A percentile compares a stretch with the other conserved stretches of the same genome.
Evolutionary conservation across 768 basidiomycete species (phyloP).

Genomic region (Pisolithus orientalis): DNA sequence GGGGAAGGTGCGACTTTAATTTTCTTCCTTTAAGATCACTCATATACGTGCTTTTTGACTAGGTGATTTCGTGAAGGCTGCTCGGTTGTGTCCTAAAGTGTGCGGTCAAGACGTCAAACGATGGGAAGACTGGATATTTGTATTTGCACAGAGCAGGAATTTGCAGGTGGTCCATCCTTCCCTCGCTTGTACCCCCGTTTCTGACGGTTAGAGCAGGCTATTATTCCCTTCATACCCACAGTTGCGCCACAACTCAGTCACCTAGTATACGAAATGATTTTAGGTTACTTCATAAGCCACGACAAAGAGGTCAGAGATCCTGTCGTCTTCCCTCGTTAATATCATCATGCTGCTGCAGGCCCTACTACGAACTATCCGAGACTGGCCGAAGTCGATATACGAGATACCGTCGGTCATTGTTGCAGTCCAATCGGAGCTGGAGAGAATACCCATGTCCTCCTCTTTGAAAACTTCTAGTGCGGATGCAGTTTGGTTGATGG

Average conservation of each 20-base stretch:
- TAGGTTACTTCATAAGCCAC: conserved; percentile 77
- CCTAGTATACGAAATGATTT: conserved; percentile 91
- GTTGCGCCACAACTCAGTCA: conserved; percentile 73
- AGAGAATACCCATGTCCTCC: conserved; percentile 50
- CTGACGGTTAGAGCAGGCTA: conserved; percentile 42
- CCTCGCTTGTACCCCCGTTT: not conserved
- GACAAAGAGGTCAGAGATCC: conserved; percentile 55
- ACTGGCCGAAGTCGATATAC: conserved; percentile 91
- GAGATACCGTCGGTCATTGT: conserved; percentile 82
- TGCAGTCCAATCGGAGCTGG: conserved; percentile 80
- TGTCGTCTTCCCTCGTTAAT: not conserved
- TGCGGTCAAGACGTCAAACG: conserved; percentile 69
- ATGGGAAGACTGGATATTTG: conserved; percentile 98
- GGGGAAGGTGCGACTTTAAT: conserved; percentile 51
- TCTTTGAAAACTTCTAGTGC: conserved; percentile 36
- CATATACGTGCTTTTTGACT: not conserved
- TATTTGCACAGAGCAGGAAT: conserved; percentile 76
- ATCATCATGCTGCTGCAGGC: conserved; percentile 38
- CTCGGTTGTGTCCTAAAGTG: conserved; percentile 76
- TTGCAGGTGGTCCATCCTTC: conserved; percentile 52
- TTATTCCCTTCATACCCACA: conserved; percentile 88
- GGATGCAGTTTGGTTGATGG: conserved; percentile 71
- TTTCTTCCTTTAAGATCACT: not conserved
- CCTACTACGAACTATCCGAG: conserved; percentile 68
- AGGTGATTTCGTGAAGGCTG: conserved; percentile 75